Evolutionary conservation across 164 flowering plant species (phyloP).

Genomic region (Magnolia officinalis): DNA sequence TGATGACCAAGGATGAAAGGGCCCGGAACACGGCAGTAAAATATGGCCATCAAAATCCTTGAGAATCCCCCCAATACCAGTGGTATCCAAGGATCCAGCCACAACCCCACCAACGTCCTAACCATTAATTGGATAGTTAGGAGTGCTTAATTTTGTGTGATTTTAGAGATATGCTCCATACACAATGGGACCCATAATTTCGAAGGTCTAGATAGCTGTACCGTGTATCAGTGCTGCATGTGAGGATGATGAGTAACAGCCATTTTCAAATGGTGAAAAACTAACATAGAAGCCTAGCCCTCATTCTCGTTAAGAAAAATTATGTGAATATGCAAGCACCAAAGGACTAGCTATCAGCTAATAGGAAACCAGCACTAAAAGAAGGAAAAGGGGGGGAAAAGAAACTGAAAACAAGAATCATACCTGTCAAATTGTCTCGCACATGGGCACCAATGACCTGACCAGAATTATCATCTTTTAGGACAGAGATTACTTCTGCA

Average conservation of each 20-base stretch:
- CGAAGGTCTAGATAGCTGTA: not conserved
- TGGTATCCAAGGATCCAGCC: too few species aligned
- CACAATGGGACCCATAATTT: not conserved
- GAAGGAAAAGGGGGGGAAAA: not conserved
- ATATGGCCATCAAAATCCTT: too few species aligned
- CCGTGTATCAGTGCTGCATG: not conserved
- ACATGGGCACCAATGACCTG: constrained; percentile 22
- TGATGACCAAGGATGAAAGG: too few species aligned
- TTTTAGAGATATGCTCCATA: not conserved
- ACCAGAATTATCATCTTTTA: constrained; percentile 14
- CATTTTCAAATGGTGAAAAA: not conserved
- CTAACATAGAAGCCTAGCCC: not conserved
- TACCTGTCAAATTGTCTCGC: constrained; percentile 27
- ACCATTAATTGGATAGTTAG: not conserved
- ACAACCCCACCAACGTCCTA: too few species aligned
- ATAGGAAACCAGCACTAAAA: too few species aligned
- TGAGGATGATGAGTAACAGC: not conserved
- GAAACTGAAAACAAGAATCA: not conserved
- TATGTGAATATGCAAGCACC: too few species aligned
- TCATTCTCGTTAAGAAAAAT: too few species aligned
- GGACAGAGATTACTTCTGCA: constrained; percentile 23
- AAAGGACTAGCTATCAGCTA: too few species aligned
- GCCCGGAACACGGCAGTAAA: too few species aligned
- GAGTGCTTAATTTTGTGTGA: not conserved
- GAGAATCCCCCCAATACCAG: too few species aligned